These are phyloP conservation scores for Kurtzmaniella cleridarum DNA, from an alignment of 805 yeast species.

Conservation along the genomic window DNA sequence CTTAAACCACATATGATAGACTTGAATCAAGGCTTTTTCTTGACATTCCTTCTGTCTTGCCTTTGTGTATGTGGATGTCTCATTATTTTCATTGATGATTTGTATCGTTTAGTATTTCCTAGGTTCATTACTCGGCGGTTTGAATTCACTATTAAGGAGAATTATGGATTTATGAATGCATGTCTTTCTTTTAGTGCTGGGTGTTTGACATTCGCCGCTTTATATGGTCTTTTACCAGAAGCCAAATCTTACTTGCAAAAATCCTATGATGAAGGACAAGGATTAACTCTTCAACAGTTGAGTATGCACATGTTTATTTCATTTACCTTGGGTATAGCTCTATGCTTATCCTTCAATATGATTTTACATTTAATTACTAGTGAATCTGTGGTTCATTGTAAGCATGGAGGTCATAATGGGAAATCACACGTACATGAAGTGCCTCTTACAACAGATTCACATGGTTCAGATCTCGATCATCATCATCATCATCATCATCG, in stretches of 20 bases:
- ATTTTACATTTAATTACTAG: constrained; percentile 71
- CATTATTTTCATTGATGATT: constrained; percentile 55
- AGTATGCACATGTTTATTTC: constrained; percentile 39
- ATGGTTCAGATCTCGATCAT: constrained; percentile 1
- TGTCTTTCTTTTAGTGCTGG: constrained; percentile 80
- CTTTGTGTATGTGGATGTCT: constrained; percentile 71
- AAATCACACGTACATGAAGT: constrained; percentile 8
- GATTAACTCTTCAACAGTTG: constrained; percentile 8
- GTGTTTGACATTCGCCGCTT: constrained; percentile 71
- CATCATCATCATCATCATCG: constrained; percentile 9
- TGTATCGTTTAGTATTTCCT: constrained; percentile 41
- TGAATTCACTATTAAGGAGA: constrained; percentile 52
- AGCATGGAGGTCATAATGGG: constrained; percentile 47
- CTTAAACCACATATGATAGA: not conserved
- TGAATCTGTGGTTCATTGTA: constrained; percentile 82
- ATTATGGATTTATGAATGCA: constrained; percentile 61
- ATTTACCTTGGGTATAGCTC: constrained; percentile 52
- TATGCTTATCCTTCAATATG: constrained; percentile 57
- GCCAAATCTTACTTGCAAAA: constrained; percentile 42
- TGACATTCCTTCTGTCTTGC: constrained; percentile 59
- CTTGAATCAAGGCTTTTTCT: constrained; percentile 53
- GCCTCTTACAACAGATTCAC: constrained; percentile 11
- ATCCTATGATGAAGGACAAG: constrained; percentile 6
- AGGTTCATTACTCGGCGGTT: constrained; percentile 31
- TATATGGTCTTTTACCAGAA: constrained; percentile 74